Evolutionary conservation across 176 grass and related monocot genomes (phyloP), one percentile per base, ranked within the genome.

Genomic region (Aegilops umbellulata): DNA sequence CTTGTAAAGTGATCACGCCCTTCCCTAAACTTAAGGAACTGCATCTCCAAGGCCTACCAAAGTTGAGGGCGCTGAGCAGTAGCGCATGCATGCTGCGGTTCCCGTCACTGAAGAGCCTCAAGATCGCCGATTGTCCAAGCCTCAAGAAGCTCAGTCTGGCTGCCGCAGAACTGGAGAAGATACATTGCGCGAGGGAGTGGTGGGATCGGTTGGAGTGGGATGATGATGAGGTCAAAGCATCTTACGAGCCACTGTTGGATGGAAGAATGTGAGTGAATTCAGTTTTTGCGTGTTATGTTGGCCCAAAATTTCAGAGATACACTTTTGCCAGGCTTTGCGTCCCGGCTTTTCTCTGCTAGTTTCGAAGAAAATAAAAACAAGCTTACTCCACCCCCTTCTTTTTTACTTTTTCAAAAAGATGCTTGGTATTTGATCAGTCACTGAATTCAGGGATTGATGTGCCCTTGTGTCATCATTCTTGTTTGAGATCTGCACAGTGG

Each of bases 21-120:
- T 97, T 97, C 71, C 95, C 95, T 27, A 93, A 91, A 61, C 93
- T 97, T 35, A 95, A 88, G 22, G 92, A 95, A 11, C 35, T 97
- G 34, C 72, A 86, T 82, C 73, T 97, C 65, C 90, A 91, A 12
- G 84, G 92, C 19, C 61, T 97, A 39, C 32, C 82, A 6, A 84
- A 74, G 35, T 90, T 91, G 25, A 95, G 79, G 46, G 83, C 82
- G 68, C 38, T 95, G 76, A 90, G 89, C 88, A 86, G 85, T n/a
- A 79, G 31, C 55, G 85, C 58, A 66, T 89, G 87, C 27, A 53
- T 74, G 3, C 29, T 97, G 58, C 72, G 78, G 26, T 93, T 97
- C 38, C 92, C 95, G 2, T 80, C 87, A 1, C 55, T 95, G 76
- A 61, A 77, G 84, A 95, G 65, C 76, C 78, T 97, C 51, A 93